A percentile compares a stretch with the other conserved stretches of the same genome.
Conservation (phyloP, 1,139 yeast genomes). For the Geotrichum citri-aurantii region DNA sequence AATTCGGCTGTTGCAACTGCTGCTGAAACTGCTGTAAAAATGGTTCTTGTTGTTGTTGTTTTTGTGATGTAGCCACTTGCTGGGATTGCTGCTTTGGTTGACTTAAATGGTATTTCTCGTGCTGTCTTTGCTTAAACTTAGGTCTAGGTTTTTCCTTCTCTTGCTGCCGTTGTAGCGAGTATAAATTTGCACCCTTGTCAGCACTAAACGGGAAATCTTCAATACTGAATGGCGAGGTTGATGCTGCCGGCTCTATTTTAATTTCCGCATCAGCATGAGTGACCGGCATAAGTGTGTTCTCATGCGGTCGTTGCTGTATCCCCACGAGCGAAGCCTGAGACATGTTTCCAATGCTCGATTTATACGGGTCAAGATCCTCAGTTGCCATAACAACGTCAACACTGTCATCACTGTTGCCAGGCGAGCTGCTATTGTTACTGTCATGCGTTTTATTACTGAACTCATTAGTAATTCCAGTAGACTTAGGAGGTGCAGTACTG, state of each 20-base stretch:
- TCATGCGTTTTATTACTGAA: not conserved
- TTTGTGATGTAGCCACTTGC: not conserved
- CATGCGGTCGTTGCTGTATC: not conserved
- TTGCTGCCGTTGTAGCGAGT: not conserved
- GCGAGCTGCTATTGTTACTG: not conserved
- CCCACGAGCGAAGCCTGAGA: not conserved
- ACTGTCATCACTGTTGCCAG: not conserved
- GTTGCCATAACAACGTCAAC: not conserved
- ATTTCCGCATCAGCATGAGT: not conserved
- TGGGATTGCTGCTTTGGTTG: not conserved
- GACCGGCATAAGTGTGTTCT: not conserved
- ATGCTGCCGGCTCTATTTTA: not conserved
- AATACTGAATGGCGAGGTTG: not conserved
- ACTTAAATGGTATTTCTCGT: not conserved
- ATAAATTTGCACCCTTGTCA: not conserved
- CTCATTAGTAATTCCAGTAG: not conserved
- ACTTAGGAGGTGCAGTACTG: conserved; percentile 16
- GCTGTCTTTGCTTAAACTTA: not conserved
- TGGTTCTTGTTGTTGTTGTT: not conserved
- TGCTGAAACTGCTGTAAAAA: not conserved
- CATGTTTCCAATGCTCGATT: not conserved
- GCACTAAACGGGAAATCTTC: not conserved
- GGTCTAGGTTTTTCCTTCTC: not conserved
- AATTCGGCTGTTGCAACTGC: not conserved
- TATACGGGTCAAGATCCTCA: not conserved